These are phyloP conservation scores for Aspergillus steynii DNA, from an alignment of 495 filamentous ascomycete genomes.

Conservation along the genomic window DNA sequence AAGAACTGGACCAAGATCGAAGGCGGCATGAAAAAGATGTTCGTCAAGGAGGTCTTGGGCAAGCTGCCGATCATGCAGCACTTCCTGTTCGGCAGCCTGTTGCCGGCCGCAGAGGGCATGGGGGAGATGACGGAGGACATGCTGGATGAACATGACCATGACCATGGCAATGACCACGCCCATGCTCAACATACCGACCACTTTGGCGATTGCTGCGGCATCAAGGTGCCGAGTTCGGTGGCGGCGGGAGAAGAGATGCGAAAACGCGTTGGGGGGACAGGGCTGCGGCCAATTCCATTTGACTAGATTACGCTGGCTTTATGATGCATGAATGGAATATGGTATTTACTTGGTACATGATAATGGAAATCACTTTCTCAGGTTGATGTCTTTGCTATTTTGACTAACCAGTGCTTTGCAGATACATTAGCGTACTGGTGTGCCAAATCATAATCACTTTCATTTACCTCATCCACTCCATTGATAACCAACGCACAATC, in stretches of 20 bases:
- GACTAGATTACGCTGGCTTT: slow-evolving; percentile 52
- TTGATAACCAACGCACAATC: too few species aligned
- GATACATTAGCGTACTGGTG: too few species aligned
- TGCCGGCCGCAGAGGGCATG: slow-evolving; percentile 83
- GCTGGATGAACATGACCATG: slow-evolving; percentile 57
- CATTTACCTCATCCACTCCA: too few species aligned
- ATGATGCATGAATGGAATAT: not conserved
- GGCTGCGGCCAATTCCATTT: slow-evolving; percentile 85
- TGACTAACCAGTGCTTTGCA: too few species aligned
- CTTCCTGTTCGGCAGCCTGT: slow-evolving; percentile 84
- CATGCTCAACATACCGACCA: slow-evolving; percentile 46
- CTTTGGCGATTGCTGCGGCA: slow-evolving; percentile 98
- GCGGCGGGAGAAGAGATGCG: slow-evolving; percentile 84
- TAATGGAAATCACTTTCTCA: not conserved
- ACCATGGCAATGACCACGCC: slow-evolving; percentile 63
- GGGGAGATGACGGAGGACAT: slow-evolving; percentile 52
- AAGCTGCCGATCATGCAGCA: slow-evolving; percentile 99
- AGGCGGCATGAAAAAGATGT: slow-evolving; percentile 94
- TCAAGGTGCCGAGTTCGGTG: slow-evolving; percentile 93
- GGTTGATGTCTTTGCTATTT: too few species aligned
- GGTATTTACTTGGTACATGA: not conserved
- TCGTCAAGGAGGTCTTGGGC: slow-evolving; percentile 84
- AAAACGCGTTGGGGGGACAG: slow-evolving; percentile 65
- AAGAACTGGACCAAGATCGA: slow-evolving; percentile 93
- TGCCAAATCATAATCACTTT: too few species aligned